phyloP scores from a whole-genome alignment of 1,284 basidiomycete species.

The Apiotrichum montevideense region DNA sequence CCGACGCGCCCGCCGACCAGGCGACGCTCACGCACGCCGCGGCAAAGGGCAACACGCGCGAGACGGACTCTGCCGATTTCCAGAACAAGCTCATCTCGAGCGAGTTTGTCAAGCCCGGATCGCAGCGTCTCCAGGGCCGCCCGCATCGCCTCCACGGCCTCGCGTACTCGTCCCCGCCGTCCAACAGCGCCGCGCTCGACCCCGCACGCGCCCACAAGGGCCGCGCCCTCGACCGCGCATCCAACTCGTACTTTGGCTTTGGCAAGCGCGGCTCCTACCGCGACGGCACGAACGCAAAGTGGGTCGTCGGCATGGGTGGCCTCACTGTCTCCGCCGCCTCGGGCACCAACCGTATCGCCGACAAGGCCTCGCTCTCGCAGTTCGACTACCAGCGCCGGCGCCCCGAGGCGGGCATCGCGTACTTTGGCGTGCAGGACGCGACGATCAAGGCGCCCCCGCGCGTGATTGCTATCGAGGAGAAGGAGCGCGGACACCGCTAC shows the following conservation, averaged over 20 bases:
- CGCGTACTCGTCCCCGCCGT: constrained; percentile 28
- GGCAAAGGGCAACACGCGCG: neutral
- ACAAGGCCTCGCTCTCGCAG: constrained; percentile 10
- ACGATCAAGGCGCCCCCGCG: constrained; percentile 23
- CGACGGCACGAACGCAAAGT: constrained; percentile 25
- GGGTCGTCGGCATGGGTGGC: constrained; percentile 41
- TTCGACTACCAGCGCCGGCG: constrained; percentile 30
- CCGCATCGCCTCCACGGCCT: constrained; percentile 37
- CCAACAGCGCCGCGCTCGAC: constrained; percentile 8
- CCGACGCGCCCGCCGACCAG: constrained; percentile 5
- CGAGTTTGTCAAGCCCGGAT: constrained; percentile 10
- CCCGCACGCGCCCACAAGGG: constrained; percentile 13
- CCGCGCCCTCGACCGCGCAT: constrained; percentile 13
- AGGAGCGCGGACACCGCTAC: no score
- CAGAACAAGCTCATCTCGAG: constrained; percentile 19
- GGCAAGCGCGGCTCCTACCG: constrained; percentile 11
- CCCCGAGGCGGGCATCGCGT: constrained; percentile 20
- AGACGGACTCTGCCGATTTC: constrained; percentile 20
- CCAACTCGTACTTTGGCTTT: constrained; percentile 15
- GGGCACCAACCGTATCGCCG: constrained; percentile 10
- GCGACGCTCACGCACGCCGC: constrained; percentile 13
- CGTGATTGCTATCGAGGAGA: constrained; percentile 20
- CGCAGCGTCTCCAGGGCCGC: constrained; percentile 19
- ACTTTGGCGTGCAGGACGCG: constrained; percentile 30
- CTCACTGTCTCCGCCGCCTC: constrained; percentile 24